phyloP scores from a whole-genome alignment of 352 stramenopile species.

The Globisporangium cederbergense region DNA sequence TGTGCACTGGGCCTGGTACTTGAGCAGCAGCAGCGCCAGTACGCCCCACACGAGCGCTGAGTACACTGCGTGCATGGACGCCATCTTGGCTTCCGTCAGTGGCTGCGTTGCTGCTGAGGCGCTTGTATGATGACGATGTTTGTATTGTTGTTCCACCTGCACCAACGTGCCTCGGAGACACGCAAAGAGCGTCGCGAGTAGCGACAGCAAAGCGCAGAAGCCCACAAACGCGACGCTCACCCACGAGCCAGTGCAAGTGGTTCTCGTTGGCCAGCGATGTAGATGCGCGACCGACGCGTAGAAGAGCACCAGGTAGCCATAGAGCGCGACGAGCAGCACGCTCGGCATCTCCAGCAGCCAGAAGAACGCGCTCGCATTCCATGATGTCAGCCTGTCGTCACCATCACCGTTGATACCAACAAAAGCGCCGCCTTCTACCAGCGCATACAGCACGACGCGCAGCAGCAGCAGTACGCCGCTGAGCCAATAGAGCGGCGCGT shows the following conservation, averaged over 20 bases:
- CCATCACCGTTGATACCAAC: background rate
- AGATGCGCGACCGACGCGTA: slow-evolving; percentile 20
- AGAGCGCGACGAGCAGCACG: slow-evolving; percentile 21
- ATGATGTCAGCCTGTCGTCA: background rate
- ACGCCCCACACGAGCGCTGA: slow-evolving; percentile 10
- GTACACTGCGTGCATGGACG: slow-evolving; percentile 1
- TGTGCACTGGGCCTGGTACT: slow-evolving; percentile 17
- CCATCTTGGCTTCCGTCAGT: background rate
- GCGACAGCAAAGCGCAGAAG: slow-evolving; percentile 9
- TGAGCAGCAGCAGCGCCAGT: slow-evolving; percentile 17
- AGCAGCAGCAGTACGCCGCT: slow-evolving; percentile 24
- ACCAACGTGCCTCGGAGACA: slow-evolving; percentile 1
- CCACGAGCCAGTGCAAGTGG: background rate
- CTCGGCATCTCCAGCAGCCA: slow-evolving; percentile 36
- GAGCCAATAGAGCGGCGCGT: slow-evolving; percentile 24
- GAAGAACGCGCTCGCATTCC: slow-evolving; percentile 16
- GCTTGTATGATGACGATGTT: background rate
- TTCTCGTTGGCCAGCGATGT: slow-evolving; percentile 18
- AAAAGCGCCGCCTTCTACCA: slow-evolving; percentile 6
- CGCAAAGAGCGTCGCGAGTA: slow-evolving; percentile 8
- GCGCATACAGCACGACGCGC: slow-evolving; percentile 21
- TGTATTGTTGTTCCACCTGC: background rate
- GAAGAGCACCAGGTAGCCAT: slow-evolving; percentile 36
- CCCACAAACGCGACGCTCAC: background rate
- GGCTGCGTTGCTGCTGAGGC: background rate